Evolutionary conservation across 768 basidiomycete species (phyloP), one percentile per base, ranked within the genome.

Genomic region (Chiua virens): DNA sequence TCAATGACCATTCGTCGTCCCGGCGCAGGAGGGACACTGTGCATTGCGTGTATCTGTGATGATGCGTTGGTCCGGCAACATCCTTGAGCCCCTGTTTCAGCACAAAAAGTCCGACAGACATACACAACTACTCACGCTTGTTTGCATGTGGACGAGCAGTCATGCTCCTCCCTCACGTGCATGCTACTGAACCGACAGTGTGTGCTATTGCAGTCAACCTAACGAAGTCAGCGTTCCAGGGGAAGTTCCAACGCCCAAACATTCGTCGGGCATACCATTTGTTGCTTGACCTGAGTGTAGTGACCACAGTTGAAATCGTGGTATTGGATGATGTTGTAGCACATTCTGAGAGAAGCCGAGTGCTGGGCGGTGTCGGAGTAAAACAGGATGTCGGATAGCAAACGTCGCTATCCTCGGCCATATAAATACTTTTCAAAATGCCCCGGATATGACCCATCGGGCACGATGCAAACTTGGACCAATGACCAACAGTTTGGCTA

Each of bases 181-280:
- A 32, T 57, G 9, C 42, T 20, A 52, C 81, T 83, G 48, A 72
- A 60, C 8, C 60, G 66, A 49, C 82, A 82, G 8, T 56, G 53
- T 23, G 52, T 46, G 3, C 48, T 49, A 42, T 75, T 71, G 55
- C 81, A 83, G 54, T 82, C 82, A 15, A 83, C 66, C 81, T 83
- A 47, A 11, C 42, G 42, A 14, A 17, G 27, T 42, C 17, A 45
- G 40, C 46, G 5, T 37, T 48, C 38, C 21, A 22, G 38, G 28
- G 6, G 17, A 25, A 18, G n/a, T 18, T 27, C 20, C 22, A 23
- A 36, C 30, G 37, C 27, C 28, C 15, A 28, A 42, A 28, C 25
- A 34, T 15, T 5, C 47, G 13, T 48, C 44, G 13, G 20, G 21
- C 65, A 23, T 61, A 76, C 77, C 63, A 44, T 70, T 45, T 76